These are phyloP conservation scores for Penicillium sp. DNA, from an alignment of 2,329 filamentous ascomycete species.

Conservation along the genomic window DNA sequence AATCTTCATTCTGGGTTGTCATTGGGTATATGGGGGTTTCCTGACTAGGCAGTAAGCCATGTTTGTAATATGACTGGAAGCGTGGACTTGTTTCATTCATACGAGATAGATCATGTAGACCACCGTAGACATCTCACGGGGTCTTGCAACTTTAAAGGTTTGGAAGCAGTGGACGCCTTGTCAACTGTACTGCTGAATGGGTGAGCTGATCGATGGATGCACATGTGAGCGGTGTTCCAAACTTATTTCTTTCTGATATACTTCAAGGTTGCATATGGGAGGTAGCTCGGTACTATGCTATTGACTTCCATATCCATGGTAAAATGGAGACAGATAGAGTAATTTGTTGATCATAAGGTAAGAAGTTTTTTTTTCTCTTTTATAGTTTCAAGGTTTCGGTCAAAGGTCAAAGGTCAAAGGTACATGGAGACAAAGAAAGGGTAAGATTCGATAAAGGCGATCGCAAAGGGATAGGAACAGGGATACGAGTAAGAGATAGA, in stretches of 20 bases:
- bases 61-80: background rate
- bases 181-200: background rate
- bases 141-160: background rate
- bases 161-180: background rate
- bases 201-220: too few species aligned
- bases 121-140: background rate
- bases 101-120: background rate
- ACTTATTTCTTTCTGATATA: too few species aligned
- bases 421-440: conserved; percentile 3
- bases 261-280: too few species aligned
- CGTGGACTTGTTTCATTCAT: background rate
- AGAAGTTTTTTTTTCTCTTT: conserved; percentile 9
- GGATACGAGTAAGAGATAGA: conserved; percentile 1
- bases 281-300: too few species aligned
- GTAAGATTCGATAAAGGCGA: conserved; percentile 3
- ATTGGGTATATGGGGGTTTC: background rate
- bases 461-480: conserved; percentile 1
- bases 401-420: conserved; percentile 4
- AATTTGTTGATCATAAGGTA: background rate
- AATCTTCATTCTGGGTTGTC: background rate
- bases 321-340: background rate
- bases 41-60: background rate
- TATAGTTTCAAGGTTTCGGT: conserved; percentile 7
- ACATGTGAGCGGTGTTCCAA: too few species aligned
- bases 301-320: background rate